Evolutionary conservation across 192 early-diverging fungal genomes (phyloP).

Genomic region (Entrophospora sp.): DNA sequence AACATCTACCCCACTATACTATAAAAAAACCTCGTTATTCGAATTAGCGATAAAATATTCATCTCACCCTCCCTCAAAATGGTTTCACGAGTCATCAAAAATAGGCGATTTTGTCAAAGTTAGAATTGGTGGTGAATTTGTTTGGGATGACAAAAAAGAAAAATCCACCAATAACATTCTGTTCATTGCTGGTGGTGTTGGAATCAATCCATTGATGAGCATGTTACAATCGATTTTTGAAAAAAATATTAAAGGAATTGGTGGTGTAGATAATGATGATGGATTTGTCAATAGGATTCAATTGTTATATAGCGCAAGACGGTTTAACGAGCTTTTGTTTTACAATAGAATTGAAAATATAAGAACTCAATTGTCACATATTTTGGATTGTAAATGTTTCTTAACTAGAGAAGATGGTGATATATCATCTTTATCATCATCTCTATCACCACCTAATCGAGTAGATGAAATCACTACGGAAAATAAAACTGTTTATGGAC

Average conservation of each 20-base stretch:
- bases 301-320: constrained; percentile 18
- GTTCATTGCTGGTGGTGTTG: constrained; percentile 25
- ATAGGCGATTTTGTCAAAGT: constrained; percentile 11
- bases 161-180: too few relatives aligned
- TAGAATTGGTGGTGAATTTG: constrained; percentile 23
- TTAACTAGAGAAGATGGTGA: constrained; percentile 1
- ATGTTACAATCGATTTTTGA: constrained; percentile 9
- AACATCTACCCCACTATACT: constrained; percentile 15
- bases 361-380: neutral
- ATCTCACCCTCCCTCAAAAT: constrained; percentile 18
- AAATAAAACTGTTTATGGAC: neutral
- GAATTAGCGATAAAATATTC: constrained; percentile 21
- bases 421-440: neutral
- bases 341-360: constrained; percentile 14
- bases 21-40: neutral
- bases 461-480: too few relatives aligned
- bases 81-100: constrained; percentile 19
- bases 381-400: constrained; percentile 14
- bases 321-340: constrained; percentile 17
- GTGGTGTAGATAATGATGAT: neutral
- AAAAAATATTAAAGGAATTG: neutral
- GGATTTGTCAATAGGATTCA: neutral
- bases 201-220: constrained; percentile 23
- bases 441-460: neutral
- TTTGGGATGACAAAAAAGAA: constrained; percentile 4